Base-by-base conservation (phyloP, 2,329 filamentous ascomycete genomes). In the Xylariaceae sp. region DNA sequence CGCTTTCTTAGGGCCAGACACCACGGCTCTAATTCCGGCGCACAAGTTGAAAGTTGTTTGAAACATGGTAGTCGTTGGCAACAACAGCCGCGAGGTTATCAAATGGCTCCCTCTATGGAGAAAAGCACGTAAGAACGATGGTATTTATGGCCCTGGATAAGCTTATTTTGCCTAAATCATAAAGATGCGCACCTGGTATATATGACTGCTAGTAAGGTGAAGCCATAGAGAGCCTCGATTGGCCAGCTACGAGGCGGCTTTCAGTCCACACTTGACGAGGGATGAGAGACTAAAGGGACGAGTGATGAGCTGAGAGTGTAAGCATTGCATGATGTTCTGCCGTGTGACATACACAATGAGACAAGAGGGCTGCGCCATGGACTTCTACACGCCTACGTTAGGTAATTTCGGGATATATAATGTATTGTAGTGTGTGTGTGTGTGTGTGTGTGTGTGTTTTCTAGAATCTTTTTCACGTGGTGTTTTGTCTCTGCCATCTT, bases 341-440 rank as follows among this genome's bases (percentile, higher is more conserved):
- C 1, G 54, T 57, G 57, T 39, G 48, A 56, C 53, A 47, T 50
- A 40, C 49, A 45, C 30, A 29, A 29, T 31, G 34, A 11, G 42
- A 39, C 29, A 19, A 19, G 41, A 19, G n/a, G 7, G 3, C 7
- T 3, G 35, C 35, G 35, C 35, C 34, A 11, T 8, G 8, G 32
- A 34, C 5, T 8, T 34, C 32, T 8, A 8, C 32, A 8, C 32
- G 8, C 5, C 32, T 34, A 34, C 32, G 19, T 19, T 19, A 19
- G 19, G 19, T 19, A 19, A 19, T 19, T 19, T 19, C 19, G 19
- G 19, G 19, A 19, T 19, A 1, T 19, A 19, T 19, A 19, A 19
- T 19, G 19, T 19, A 19, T 19, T 19, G 19, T 19, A 19, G 19
- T 19, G 19, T 19, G 19, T 19, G 19, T 19, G 19, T 19, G 19